Conservation (phyloP, 2,329 filamentous ascomycete species). For the Magnaporthiopsis poae region DNA sequence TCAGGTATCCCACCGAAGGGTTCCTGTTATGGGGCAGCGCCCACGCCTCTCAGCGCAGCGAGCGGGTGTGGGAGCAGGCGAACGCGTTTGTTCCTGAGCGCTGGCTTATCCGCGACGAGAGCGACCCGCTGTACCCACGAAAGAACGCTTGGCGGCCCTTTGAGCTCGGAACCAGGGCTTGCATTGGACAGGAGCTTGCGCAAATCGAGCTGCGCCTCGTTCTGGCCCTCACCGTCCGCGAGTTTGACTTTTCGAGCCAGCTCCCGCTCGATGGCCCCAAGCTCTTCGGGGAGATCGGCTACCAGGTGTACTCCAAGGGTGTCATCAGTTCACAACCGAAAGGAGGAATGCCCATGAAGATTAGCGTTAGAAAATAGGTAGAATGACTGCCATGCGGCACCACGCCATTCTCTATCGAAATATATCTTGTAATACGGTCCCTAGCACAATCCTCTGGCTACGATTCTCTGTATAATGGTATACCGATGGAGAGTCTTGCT, state of each 20-base stretch:
- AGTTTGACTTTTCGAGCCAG: slow-evolving; percentile 36
- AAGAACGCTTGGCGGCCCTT: slow-evolving; percentile 44
- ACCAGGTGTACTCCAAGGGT: slow-evolving; percentile 12
- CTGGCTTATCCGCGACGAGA: slow-evolving; percentile 25
- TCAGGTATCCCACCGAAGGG: slow-evolving; percentile 29
- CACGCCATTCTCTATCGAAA: too few relatives aligned
- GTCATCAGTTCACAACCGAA: too few relatives aligned
- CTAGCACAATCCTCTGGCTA: too few relatives aligned
- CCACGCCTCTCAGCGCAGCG: slow-evolving; percentile 21
- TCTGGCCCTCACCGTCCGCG: slow-evolving; percentile 37
- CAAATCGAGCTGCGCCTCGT: slow-evolving; percentile 42
- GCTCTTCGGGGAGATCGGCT: slow-evolving; percentile 24
- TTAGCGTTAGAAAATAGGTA: too few relatives aligned
- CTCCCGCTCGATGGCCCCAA: slow-evolving; percentile 26
- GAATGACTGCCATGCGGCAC: too few relatives aligned
- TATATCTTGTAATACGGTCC: too few relatives aligned
- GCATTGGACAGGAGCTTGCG: slow-evolving; percentile 47
- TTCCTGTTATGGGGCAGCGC: slow-evolving; percentile 19
- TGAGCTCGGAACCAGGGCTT: slow-evolving; percentile 40
- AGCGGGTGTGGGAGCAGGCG: slow-evolving; percentile 28
- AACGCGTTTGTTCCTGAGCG: slow-evolving; percentile 32
- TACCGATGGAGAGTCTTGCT: too few relatives aligned
- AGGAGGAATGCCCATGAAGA: too few relatives aligned
- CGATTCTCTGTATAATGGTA: too few relatives aligned
- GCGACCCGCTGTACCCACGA: slow-evolving; percentile 14